Conservation (phyloP, 768 basidiomycete species). For the Pulveroboletus sp. region DNA sequence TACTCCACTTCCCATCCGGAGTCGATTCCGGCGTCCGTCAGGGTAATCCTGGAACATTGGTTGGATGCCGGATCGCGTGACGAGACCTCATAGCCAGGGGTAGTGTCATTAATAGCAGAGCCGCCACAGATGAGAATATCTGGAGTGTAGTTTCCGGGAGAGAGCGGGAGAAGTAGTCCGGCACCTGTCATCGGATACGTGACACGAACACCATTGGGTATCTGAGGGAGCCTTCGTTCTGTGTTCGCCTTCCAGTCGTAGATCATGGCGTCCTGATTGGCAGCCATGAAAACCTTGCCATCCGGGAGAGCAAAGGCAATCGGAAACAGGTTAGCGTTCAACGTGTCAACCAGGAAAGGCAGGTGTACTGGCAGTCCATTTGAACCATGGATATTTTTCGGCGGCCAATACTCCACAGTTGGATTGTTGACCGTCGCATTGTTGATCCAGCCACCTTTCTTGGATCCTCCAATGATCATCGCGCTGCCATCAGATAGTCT, state of each 20-base stretch:
- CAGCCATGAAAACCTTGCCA: constrained; percentile 68
- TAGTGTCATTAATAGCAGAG: constrained; percentile 57
- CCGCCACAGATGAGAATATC: constrained; percentile 78
- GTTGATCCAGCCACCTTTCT: constrained; percentile 83
- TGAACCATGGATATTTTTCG: constrained; percentile 64
- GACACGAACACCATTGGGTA: constrained; percentile 75
- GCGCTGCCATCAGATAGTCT: constrained; percentile 73
- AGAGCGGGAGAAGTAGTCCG: constrained; percentile 67
- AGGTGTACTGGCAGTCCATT: constrained; percentile 64
- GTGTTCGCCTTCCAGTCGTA: constrained; percentile 68
- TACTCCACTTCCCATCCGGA: constrained; percentile 70
- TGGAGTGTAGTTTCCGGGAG: constrained; percentile 57
- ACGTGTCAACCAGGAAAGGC: constrained; percentile 61
- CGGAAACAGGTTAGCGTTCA: constrained; percentile 81
- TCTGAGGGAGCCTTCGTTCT: constrained; percentile 56
- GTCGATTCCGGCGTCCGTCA: constrained; percentile 60
- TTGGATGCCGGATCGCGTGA: constrained; percentile 69
- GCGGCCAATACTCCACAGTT: constrained; percentile 77
- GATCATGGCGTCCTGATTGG: constrained; percentile 74
- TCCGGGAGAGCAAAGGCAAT: constrained; percentile 70
- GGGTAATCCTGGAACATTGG: constrained; percentile 66
- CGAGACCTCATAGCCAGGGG: constrained; percentile 56
- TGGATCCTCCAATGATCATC: constrained; percentile 79
- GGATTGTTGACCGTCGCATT: constrained; percentile 78
- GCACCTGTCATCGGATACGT: constrained; percentile 83